Evolutionary conservation across 2,329 filamentous ascomycete species (phyloP), one percentile per base, ranked within the genome.

Genomic region (Xylaria sp.): DNA sequence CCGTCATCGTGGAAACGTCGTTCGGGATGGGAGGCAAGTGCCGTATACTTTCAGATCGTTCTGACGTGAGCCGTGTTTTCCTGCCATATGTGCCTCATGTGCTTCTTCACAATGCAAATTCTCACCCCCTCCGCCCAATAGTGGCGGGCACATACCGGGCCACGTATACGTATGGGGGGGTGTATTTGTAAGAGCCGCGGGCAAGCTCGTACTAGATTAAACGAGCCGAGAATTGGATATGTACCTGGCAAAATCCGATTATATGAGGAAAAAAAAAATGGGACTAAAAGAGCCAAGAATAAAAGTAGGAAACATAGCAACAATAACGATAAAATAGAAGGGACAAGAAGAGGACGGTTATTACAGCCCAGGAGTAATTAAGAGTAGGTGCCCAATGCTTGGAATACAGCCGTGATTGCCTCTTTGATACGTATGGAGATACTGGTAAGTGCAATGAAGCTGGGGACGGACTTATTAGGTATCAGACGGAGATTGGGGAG

Each of bases 31-130:
- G 36, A 62, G 55, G 54, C 30, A 60, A 62, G 42, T 60, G 64
- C 57, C 61, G 58, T n/a, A 27, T 48, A 5, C 48, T 30, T 39
- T 58, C 34, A 51, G 19, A 21, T 59, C 36, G 32, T 58, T 69
- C 62, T 69, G 36, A 65, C 59, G 61, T 65, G 61, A 67, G 67
- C 65, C 48, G 66, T 39, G 34, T 19, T 55, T 65, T 61, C 34
- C 30, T 57, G 32, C 50, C 48, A 63, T 57, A 42, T 50, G 57
- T 62, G 50, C 50, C 50, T 50, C 48, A 30, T 47, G 42, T 51
- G 64, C 57, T 54, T 58, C 21, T 47, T 62, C 39, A n/a, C 48
- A 50, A 34, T 36, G 32, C 42, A 34, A 47, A 53, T 47, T 64
- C 62, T 42, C 24, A 55, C 39, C 60, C 45, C 55, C 50, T 24